phyloP scores from a whole-genome alignment of 2,329 filamentous ascomycete species.

The Cadophora luteo-olivacea region DNA sequence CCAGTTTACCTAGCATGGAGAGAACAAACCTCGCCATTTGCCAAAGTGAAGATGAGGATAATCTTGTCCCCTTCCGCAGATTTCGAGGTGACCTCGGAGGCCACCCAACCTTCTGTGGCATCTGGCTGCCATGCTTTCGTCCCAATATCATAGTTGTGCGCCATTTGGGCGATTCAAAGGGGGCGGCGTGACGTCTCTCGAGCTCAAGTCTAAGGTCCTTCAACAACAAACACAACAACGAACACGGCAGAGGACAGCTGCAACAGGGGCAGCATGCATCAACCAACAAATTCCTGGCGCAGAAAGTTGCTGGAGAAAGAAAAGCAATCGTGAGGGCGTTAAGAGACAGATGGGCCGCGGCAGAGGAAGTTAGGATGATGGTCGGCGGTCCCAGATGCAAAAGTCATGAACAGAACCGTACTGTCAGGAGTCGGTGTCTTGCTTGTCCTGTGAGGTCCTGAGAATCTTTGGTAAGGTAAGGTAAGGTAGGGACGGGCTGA shows the following conservation, averaged over 20 bases:
- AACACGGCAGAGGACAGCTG: slow-evolving; percentile 32
- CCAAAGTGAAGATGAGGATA: slow-evolving; percentile 84
- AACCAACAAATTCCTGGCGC: slow-evolving; percentile 15
- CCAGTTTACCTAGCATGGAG: slow-evolving; percentile 24
- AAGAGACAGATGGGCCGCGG: slow-evolving; percentile 5
- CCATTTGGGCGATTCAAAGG: slow-evolving; percentile 62
- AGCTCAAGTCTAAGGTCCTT: slow-evolving; percentile 1
- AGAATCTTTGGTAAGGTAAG: neutral
- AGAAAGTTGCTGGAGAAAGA: slow-evolving; percentile 4
- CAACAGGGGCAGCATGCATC: slow-evolving; percentile 28
- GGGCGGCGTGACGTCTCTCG: slow-evolving; percentile 30
- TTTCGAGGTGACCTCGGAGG: slow-evolving; percentile 92
- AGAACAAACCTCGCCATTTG: slow-evolving; percentile 83
- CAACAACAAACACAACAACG: slow-evolving; percentile 29
- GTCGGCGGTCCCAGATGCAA: slow-evolving; percentile 10
- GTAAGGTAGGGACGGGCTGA: neutral
- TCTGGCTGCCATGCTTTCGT: slow-evolving; percentile 99
- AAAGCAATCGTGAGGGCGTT: slow-evolving; percentile 4
- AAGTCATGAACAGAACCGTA: slow-evolving; percentile 8
- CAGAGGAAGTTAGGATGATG: neutral
- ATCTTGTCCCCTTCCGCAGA: slow-evolving; percentile 84
- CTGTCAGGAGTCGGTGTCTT: slow-evolving; percentile 14
- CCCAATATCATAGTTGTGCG: slow-evolving; percentile 93
- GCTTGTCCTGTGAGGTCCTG: slow-evolving; percentile 5
- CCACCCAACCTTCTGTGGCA: slow-evolving; percentile 93